Conservation (phyloP, 805 yeast genomes). For the Ogataea polymorpha region DNA sequence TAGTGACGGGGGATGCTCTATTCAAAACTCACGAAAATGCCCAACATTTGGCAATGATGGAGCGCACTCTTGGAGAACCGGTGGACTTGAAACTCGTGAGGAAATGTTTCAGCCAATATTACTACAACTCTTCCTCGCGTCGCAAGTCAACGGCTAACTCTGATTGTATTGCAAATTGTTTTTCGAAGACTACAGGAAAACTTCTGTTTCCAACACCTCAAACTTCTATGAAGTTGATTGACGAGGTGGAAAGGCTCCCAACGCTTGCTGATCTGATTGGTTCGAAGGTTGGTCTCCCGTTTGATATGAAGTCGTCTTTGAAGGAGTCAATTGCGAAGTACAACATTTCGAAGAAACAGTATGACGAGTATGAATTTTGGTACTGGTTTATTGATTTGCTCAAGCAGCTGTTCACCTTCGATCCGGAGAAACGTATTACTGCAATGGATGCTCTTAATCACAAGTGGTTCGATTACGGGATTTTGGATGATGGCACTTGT, state of each 20-base stretch:
- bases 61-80: slow-evolving; percentile 60
- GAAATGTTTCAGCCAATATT: slow-evolving; percentile 29
- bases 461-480: slow-evolving; percentile 74
- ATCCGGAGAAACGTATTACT: slow-evolving; percentile 48
- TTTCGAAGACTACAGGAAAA: slow-evolving; percentile 30
- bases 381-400: slow-evolving; percentile 60
- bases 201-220: slow-evolving; percentile 35
- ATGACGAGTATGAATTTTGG: slow-evolving; percentile 78
- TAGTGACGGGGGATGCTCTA: slow-evolving; percentile 89
- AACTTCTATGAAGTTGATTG: slow-evolving; percentile 36
- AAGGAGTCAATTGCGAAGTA: slow-evolving; percentile 25
- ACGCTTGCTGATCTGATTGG: slow-evolving; percentile 29
- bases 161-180: slow-evolving; percentile 30
- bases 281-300: slow-evolving; percentile 28
- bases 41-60: slow-evolving; percentile 95
- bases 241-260: slow-evolving; percentile 34
- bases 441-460: slow-evolving; percentile 56
- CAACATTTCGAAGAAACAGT: slow-evolving; percentile 38
- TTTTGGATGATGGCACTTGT: slow-evolving; percentile 51
- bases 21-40: slow-evolving; percentile 93
- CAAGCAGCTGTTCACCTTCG: slow-evolving; percentile 45
- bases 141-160: slow-evolving; percentile 14
- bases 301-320: slow-evolving; percentile 22
- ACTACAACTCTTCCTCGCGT: slow-evolving; percentile 15
- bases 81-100: slow-evolving; percentile 40